A percentile compares a stretch with the other conserved stretches of the same genome.
Conservation (phyloP, 345 rosid species). For the Bretschneidera sinensis region DNA sequence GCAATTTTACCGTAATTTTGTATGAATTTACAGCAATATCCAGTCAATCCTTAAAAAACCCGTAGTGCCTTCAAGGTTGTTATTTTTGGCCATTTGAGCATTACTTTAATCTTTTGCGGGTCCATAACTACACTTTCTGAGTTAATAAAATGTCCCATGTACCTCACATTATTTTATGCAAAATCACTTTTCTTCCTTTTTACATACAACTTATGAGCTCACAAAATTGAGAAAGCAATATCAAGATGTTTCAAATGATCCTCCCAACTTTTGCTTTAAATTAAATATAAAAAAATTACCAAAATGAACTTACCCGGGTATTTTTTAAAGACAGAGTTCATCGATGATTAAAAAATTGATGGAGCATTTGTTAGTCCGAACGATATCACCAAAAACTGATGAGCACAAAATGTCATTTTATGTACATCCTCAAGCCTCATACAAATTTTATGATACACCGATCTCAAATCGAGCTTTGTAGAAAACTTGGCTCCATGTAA, state of each 20-base stretch:
- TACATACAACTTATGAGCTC: not conserved
- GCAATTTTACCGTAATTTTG: too few relatives aligned
- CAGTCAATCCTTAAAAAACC: too few relatives aligned
- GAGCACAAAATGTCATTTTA: not conserved
- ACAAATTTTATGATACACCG: not conserved
- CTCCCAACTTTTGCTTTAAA: not conserved
- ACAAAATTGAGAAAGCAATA: not conserved
- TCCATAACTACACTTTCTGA: too few relatives aligned
- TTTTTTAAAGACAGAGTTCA: not conserved
- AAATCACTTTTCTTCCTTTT: not conserved
- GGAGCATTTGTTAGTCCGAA: not conserved
- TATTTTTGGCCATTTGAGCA: not conserved
- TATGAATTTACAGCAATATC: too few relatives aligned
- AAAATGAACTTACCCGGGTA: not conserved
- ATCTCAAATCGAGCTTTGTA: not conserved
- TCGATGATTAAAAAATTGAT: not conserved
- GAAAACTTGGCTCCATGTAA: not conserved
- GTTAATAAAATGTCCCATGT: too few relatives aligned
- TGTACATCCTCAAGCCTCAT: not conserved
- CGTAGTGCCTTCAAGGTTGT: too few relatives aligned
- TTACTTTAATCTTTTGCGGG: too few relatives aligned
- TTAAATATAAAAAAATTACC: not conserved
- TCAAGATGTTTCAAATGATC: not conserved
- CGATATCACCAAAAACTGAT: not conserved
- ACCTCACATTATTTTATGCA: too few relatives aligned